These are phyloP conservation scores for Xylaria sp. DNA, from an alignment of 2,329 filamentous ascomycete genomes.

Conservation along the genomic window DNA sequence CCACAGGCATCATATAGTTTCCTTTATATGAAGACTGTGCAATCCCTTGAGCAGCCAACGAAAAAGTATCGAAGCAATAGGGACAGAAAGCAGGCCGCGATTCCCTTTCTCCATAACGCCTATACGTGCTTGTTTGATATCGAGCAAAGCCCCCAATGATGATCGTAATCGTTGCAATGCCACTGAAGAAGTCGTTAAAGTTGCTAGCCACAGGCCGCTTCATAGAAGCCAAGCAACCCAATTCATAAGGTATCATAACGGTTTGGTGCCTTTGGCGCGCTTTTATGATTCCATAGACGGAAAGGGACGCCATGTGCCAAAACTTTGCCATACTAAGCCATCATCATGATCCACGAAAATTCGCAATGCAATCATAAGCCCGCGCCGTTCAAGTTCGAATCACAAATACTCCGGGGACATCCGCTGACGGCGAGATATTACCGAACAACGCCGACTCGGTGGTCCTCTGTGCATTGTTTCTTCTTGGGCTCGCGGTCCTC, in stretches of 20 bases:
- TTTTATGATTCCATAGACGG: not conserved
- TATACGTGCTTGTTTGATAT: not conserved
- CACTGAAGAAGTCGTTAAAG: conserved; percentile 3
- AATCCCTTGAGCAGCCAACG: not conserved
- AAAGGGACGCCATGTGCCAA: not conserved
- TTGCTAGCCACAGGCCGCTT: not conserved
- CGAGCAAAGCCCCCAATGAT: not conserved
- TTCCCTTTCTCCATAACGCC: not conserved
- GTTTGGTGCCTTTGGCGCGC: not conserved
- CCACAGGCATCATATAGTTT: too few relatives aligned
- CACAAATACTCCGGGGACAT: not conserved
- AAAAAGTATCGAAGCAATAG: not conserved
- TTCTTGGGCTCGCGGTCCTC: conserved; percentile 25
- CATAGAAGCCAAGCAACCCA: not conserved
- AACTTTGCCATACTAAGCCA: not conserved
- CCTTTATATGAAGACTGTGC: not conserved
- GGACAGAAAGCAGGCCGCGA: not conserved
- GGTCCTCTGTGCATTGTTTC: conserved; percentile 9
- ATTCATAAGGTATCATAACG: not conserved
- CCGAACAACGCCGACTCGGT: conserved; percentile 22
- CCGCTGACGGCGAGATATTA: not conserved
- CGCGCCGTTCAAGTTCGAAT: not conserved
- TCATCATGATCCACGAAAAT: not conserved
- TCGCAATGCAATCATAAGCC: conserved; percentile 4
- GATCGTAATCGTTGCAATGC: not conserved